Conservation (phyloP, 768 basidiomycete species). For the Cystoderma amianthinum region DNA sequence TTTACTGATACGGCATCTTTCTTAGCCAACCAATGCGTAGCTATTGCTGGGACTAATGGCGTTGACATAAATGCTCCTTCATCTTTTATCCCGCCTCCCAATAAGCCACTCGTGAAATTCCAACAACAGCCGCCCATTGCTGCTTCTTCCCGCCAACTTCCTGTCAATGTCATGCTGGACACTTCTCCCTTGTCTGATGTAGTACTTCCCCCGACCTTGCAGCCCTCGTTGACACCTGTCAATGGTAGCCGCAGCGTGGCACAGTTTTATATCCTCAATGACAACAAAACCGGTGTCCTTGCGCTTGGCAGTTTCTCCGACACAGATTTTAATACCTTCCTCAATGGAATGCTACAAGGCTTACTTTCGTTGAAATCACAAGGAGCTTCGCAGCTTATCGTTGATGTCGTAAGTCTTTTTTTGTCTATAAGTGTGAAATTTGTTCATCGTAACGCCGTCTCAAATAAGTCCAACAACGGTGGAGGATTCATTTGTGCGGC, state of each 20-base stretch:
- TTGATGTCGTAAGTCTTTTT: slow-evolving; percentile 44
- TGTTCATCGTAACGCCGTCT: background rate
- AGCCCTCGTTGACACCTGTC: slow-evolving; percentile 29
- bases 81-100: slow-evolving; percentile 4
- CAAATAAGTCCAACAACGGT: slow-evolving; percentile 38
- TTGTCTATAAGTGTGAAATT: background rate
- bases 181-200: slow-evolving; percentile 35
- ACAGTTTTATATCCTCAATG: slow-evolving; percentile 47
- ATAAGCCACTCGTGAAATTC: slow-evolving; percentile 24
- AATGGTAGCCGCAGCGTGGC: slow-evolving; percentile 41
- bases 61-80: slow-evolving; percentile 22
- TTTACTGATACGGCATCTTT: slow-evolving; percentile 47
- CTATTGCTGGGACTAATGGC: slow-evolving; percentile 43
- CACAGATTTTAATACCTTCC: slow-evolving; percentile 29
- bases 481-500: slow-evolving; percentile 56
- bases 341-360: slow-evolving; percentile 37
- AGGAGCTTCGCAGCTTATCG: slow-evolving; percentile 49
- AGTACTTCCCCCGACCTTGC: slow-evolving; percentile 28
- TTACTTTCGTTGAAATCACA: slow-evolving; percentile 38
- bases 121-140: slow-evolving; percentile 30
- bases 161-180: slow-evolving; percentile 45
- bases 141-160: slow-evolving; percentile 23
- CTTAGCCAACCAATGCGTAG: slow-evolving; percentile 47
- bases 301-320: slow-evolving; percentile 56
- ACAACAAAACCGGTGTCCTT: slow-evolving; percentile 49